A percentile compares a stretch with the other conserved stretches of the same genome.
These are phyloP conservation scores for Irpex sp. DNA, from an alignment of 1,284 basidiomycete species.

Conservation along the genomic window DNA sequence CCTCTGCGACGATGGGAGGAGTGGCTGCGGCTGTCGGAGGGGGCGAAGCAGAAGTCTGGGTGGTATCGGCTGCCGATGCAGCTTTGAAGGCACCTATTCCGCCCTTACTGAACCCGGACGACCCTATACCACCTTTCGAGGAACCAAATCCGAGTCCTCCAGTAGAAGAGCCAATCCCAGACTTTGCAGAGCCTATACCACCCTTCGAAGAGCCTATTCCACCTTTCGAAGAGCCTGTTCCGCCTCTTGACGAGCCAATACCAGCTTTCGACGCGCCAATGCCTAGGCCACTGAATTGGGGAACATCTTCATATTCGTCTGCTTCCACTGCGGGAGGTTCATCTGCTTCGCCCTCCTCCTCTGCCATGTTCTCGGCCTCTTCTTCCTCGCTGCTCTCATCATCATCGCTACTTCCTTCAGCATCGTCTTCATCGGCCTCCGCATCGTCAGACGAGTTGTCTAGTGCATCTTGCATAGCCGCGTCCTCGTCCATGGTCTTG, in stretches of 20 bases:
- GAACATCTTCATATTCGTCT: not conserved
- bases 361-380: constrained; percentile 36
- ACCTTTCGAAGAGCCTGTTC: constrained; percentile 32
- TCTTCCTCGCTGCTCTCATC: constrained; percentile 27
- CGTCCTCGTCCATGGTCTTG: constrained; percentile 39
- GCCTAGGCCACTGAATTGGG: constrained; percentile 7
- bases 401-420: constrained; percentile 24
- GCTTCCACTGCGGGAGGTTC: constrained; percentile 34
- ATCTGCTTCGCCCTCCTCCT: constrained; percentile 45
- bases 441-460: constrained; percentile 31
- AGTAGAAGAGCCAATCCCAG: not conserved
- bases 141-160: not conserved
- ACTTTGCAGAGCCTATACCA: not conserved
- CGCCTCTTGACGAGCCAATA: constrained; percentile 30
- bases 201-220: constrained; percentile 17
- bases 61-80: constrained; percentile 17
- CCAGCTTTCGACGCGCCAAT: constrained; percentile 27
- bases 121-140: not conserved
- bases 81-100: constrained; percentile 41
- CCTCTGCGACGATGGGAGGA: constrained; percentile 24
- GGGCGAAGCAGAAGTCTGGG: not conserved
- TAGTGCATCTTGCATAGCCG: constrained; percentile 36
- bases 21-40: constrained; percentile 28
- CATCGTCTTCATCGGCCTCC: constrained; percentile 21
- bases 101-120: constrained; percentile 34